Conservation (phyloP, 352 stramenopile genomes). For the Phytophthora sp. region DNA sequence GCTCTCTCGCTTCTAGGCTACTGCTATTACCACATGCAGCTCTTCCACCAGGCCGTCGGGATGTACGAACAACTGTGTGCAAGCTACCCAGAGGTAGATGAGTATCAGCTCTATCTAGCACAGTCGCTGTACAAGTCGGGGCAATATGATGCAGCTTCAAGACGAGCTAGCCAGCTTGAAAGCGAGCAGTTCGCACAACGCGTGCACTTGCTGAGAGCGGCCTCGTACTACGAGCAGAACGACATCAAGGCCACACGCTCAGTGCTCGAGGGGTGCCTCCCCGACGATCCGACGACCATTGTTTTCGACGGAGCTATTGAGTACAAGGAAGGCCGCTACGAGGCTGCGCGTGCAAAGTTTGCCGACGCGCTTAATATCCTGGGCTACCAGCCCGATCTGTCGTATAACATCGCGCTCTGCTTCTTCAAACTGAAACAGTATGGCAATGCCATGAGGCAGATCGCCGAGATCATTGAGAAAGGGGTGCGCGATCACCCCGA, state of each 20-base stretch:
- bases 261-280: constrained; percentile 92
- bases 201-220: constrained; percentile 84
- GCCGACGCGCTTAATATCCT: constrained; percentile 93
- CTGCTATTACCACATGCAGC: constrained; percentile 97
- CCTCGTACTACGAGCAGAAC: constrained; percentile 97
- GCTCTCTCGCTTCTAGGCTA: constrained; percentile 96
- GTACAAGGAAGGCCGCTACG: constrained; percentile 90
- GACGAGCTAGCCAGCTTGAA: constrained; percentile 83
- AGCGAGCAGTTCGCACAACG: constrained; percentile 89
- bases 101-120: constrained; percentile 96
- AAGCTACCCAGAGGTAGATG: constrained; percentile 93
- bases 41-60: constrained; percentile 89
- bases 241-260: constrained; percentile 91
- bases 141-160: constrained; percentile 81
- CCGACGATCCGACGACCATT: constrained; percentile 93
- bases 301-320: constrained; percentile 86
- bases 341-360: constrained; percentile 91
- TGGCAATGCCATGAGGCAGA: constrained; percentile 89
- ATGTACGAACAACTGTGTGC: constrained; percentile 96
- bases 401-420: constrained; percentile 97
- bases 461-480: constrained; percentile 95
- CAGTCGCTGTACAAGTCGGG: constrained; percentile 94
- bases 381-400: constrained; percentile 92
- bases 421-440: constrained; percentile 94
- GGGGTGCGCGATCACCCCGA: constrained; percentile 93